Base-by-base conservation (phyloP, 129 eudicot genomes). In the Mikania micrantha region DNA sequence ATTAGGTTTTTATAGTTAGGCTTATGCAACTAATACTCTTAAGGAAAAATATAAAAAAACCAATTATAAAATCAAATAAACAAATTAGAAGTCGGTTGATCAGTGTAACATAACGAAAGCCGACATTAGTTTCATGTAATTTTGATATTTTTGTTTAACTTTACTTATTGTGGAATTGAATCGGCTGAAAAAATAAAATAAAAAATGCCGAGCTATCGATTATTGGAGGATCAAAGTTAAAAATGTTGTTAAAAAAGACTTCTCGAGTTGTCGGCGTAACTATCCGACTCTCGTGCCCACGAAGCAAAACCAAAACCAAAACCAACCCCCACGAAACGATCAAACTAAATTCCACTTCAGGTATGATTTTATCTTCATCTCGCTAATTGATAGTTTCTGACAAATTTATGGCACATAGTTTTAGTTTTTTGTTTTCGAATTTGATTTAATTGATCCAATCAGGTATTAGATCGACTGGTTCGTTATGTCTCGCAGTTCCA, bases 291-390 rank as follows among this genome's bases (percentile, higher is more conserved):
- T 65, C 72, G 19, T 64, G 59, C 58, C 60, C 66, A 65, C 72
- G 66, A 65, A 64, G 56, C 47, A 74, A 74, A 64, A 53, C 72
- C 72, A 64, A 74, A 53, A 39, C 17, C 36, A 7, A 3, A 3
- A 32, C n/a, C n/a, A 32, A 32, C 36, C 36, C 45, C 71, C 34
- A 73, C 66, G 78, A 53, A 50, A 64, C 28, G 44, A 50, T 73
- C 78, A 73, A 73, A 49, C 70, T 71, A 71, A 28, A 39, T 63
- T 64, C 52, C 42, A 31, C 29, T 27, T 53, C 78, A 74, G 73
- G 72, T 74, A 27, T 31, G 27, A 4, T 35, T 61, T 31, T n/a
- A 34, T 21, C 52, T 36, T 64, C 20, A 5, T 74, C 17, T 65
- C n/a, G 17, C 40, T 16, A 31, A n/a, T 21, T 60, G 17, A n/a